Evolutionary conservation across 169 alveolate species (phyloP).

Genomic region (Plasmodium gaboni): DNA sequence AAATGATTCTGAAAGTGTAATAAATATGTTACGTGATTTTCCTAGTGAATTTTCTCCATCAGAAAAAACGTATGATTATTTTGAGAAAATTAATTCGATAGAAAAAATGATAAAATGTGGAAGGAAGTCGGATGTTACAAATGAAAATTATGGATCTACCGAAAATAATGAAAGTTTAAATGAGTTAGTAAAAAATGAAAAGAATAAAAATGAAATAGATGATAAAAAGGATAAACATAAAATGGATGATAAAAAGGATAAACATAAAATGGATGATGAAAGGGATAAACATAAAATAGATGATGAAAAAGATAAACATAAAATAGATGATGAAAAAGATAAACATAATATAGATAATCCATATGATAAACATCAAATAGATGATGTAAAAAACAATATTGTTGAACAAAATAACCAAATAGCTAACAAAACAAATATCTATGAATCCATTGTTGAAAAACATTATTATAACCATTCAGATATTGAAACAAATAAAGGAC

Average conservation of each 20-base stretch:
- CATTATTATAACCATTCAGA: no score
- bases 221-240: background rate
- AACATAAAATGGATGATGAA: background rate
- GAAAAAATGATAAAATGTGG: slow-evolving; percentile 10
- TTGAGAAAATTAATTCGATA: background rate
- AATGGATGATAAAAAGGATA: background rate
- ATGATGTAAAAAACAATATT: background rate
- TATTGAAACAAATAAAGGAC: no score
- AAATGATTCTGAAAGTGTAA: slow-evolving; percentile 7
- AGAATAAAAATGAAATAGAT: background rate
- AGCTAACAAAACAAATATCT: no score
- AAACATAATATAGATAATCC: background rate
- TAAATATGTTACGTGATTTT: background rate
- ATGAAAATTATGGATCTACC: background rate
- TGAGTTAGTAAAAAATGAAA: background rate
- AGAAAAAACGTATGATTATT: background rate
- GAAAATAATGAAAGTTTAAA: background rate
- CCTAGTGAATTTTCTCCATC: background rate
- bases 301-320: background rate
- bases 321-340: background rate
- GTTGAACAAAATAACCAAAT: no score
- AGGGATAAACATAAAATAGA: background rate
- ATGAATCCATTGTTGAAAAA: no score
- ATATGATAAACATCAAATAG: no score
- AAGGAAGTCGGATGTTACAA: background rate